Percentiles rank a stretch among this genome's conserved stretches.
phyloP scores from a whole-genome alignment of 257 asterid genomes.

The Nicotiana sylvestris region DNA sequence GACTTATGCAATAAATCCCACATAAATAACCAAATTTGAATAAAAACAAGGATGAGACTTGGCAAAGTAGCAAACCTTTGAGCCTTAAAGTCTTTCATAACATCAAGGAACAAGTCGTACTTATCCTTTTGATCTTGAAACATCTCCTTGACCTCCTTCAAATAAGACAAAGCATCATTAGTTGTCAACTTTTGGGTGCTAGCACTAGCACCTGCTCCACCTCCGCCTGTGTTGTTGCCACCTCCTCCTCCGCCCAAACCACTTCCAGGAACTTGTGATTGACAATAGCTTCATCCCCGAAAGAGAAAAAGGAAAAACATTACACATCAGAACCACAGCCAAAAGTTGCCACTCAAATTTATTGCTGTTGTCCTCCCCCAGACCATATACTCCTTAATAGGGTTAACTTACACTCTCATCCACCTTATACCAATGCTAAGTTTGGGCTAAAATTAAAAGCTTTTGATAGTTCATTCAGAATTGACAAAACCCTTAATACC shows the following conservation, averaged over 20 bases:
- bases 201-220: constrained; percentile 40
- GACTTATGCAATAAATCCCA: constrained; percentile 7
- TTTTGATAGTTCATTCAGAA: constrained; percentile 21
- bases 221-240: constrained; percentile 30
- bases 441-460: constrained; percentile 6
- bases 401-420: constrained; percentile 4
- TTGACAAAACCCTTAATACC: neutral
- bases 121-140: constrained; percentile 84
- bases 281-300: constrained; percentile 31
- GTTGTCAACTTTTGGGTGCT: constrained; percentile 79
- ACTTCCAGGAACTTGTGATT: constrained; percentile 21
- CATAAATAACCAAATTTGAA: constrained; percentile 5
- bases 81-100: constrained; percentile 93
- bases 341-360: neutral
- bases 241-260: constrained; percentile 30
- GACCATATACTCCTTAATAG: neutral
- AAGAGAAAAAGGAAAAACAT: neutral
- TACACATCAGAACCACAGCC: neutral
- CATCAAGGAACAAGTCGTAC: constrained; percentile 86
- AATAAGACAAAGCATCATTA: constrained; percentile 78
- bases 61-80: constrained; percentile 55
- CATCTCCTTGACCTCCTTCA: constrained; percentile 94
- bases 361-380: neutral
- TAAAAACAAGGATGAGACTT: neutral
- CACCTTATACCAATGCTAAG: neutral